These are phyloP conservation scores for Eragrostis nindensis DNA, from an alignment of 176 grass and related monocot species.

Conservation along the genomic window DNA sequence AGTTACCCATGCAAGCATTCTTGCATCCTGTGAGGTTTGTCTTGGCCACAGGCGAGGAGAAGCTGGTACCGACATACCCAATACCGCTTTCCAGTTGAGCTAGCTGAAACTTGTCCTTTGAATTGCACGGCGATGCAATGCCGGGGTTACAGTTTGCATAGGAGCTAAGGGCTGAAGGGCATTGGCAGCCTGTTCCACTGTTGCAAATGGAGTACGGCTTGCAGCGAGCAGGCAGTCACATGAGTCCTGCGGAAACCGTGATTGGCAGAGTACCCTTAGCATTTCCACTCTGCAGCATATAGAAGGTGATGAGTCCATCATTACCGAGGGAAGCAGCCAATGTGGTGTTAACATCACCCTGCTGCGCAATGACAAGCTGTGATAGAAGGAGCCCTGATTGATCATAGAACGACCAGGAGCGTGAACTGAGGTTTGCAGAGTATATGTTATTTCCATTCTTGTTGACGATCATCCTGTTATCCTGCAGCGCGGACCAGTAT, in stretches of 20 bases:
- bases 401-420: conserved; percentile 86
- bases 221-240: conserved; percentile 79
- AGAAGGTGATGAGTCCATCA: conserved; percentile 67
- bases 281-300: conserved; percentile 44
- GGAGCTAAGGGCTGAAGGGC: conserved; percentile 60
- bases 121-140: conserved; percentile 62
- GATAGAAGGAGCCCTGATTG: conserved; percentile 50
- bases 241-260: conserved; percentile 52
- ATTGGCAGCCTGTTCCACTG: conserved; percentile 70
- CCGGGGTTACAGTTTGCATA: conserved; percentile 60
- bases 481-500: conserved; percentile 78
- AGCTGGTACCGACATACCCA: conserved; percentile 76
- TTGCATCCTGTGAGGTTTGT: conserved; percentile 75
- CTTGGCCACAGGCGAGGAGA: conserved; percentile 48
- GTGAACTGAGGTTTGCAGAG: conserved; percentile 63
- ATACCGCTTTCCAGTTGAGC: conserved; percentile 63
- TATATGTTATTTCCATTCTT: conserved; percentile 48
- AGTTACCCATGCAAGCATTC: conserved; percentile 69
- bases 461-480: conserved; percentile 54
- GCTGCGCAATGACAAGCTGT: conserved; percentile 47
- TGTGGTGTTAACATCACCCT: conserved; percentile 51
- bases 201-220: conserved; percentile 67
- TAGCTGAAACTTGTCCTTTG: conserved; percentile 49
- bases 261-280: neutral
- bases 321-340: conserved; percentile 51